phyloP scores from a whole-genome alignment of 148 eudicot species.

The Fagopyrum tataricum region DNA sequence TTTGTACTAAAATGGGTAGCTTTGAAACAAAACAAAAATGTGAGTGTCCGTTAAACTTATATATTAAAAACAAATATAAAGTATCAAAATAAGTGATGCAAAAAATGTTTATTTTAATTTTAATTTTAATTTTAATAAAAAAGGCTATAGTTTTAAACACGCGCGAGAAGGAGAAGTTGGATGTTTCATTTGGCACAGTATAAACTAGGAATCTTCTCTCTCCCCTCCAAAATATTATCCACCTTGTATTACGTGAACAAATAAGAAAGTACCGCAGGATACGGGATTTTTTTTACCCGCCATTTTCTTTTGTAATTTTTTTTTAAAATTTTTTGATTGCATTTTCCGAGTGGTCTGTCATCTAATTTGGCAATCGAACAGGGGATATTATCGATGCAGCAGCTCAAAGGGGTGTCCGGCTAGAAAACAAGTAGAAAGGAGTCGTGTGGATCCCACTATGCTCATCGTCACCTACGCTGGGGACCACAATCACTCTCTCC shows the following conservation, averaged over 20 bases:
- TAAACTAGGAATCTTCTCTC: background rate
- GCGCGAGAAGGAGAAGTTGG: conserved; percentile 5
- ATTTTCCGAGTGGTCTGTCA: background rate
- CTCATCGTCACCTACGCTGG: conserved; percentile 46
- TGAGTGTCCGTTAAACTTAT: no score
- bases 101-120: no score
- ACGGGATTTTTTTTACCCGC: no score
- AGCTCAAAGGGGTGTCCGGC: conserved; percentile 69
- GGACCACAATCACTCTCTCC: conserved; percentile 48
- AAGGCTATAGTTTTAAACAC: background rate
- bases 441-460: conserved; percentile 49
- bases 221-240: background rate
- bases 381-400: conserved; percentile 70
- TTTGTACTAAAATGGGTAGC: no score
- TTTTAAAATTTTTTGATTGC: background rate
- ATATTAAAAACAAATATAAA: no score
- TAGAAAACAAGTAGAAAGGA: conserved; percentile 62
- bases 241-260: background rate
- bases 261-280: background rate
- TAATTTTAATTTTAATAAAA: no score
- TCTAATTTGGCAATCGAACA: conserved; percentile 1
- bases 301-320: no score
- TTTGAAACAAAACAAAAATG: no score
- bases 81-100: background rate
- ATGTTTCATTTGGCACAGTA: background rate